Evolutionary conservation across 73 alveolate genomes (phyloP).

Genomic region (Tetrahymena malaccensis): DNA sequence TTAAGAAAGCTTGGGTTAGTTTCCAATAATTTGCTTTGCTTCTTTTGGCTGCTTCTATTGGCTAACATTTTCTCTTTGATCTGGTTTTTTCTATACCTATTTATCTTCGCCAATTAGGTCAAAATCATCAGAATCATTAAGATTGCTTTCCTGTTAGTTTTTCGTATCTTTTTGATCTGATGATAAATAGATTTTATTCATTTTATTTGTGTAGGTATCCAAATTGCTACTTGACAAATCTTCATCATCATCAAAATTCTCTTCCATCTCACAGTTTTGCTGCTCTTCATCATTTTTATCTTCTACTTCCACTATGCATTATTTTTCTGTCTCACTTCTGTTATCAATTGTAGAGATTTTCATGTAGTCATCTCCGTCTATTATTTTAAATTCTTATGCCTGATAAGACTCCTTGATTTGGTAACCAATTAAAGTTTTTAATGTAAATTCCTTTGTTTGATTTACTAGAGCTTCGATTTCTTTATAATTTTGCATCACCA

Average conservation of each 20-base stretch:
- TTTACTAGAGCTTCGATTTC: background rate
- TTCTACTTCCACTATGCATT: background rate
- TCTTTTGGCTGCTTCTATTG: background rate
- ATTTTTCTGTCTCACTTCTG: background rate
- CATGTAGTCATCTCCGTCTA: background rate
- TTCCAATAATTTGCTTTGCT: background rate
- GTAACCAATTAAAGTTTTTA: background rate
- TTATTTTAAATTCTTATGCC: background rate
- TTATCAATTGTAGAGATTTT: background rate
- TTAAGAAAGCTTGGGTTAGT: background rate
- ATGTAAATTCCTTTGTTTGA: background rate
- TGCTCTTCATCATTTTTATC: background rate
- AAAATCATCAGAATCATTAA: background rate
- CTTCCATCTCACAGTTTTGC: background rate
- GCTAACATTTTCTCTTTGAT: background rate
- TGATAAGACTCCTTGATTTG: background rate
- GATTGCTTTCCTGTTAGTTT: background rate
- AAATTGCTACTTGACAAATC: background rate
- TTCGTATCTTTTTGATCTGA: background rate
- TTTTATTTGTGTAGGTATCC: background rate
- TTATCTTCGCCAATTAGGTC: background rate
- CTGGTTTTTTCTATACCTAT: background rate
- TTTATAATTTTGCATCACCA: background rate
- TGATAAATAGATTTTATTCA: background rate
- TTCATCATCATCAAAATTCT: background rate